Evolutionary conservation across 2,329 filamentous ascomycete species (phyloP).

Genomic region (Penicillium sp.): DNA sequence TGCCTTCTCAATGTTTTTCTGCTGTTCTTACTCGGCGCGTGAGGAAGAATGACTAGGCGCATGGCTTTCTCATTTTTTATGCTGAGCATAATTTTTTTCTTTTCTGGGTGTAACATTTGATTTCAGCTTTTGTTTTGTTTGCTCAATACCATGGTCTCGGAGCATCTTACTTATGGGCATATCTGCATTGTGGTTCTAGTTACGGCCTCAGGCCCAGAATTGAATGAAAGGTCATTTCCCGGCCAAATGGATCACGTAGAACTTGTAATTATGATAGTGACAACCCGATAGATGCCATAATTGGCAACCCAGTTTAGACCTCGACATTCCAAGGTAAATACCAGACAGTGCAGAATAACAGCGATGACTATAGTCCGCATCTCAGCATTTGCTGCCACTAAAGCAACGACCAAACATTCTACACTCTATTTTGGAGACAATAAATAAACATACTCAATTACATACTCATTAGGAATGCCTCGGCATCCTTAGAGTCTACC

Average conservation of each 20-base stretch:
- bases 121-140: not conserved
- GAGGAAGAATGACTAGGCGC: not conserved
- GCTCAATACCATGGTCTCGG: constrained; percentile 11
- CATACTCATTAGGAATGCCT: too few relatives aligned
- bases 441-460: too few relatives aligned
- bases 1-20: not conserved
- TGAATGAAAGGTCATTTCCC: not conserved
- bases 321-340: too few relatives aligned
- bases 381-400: too few relatives aligned
- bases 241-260: not conserved
- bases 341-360: too few relatives aligned
- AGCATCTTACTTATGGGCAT: not conserved
- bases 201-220: not conserved
- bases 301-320: too few relatives aligned
- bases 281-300: too few relatives aligned
- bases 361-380: too few relatives aligned
- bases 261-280: too few relatives aligned
- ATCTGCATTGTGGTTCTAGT: not conserved
- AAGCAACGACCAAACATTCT: too few relatives aligned
- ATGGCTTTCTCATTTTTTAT: constrained; percentile 1
- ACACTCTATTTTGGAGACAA: too few relatives aligned
- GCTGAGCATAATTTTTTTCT: constrained; percentile 1
- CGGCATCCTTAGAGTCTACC: not conserved
- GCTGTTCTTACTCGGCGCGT: not conserved
- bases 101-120: constrained; percentile 6